Evolutionary conservation across 768 basidiomycete species (phyloP).

Genomic region (Crepidotus variabilis): DNA sequence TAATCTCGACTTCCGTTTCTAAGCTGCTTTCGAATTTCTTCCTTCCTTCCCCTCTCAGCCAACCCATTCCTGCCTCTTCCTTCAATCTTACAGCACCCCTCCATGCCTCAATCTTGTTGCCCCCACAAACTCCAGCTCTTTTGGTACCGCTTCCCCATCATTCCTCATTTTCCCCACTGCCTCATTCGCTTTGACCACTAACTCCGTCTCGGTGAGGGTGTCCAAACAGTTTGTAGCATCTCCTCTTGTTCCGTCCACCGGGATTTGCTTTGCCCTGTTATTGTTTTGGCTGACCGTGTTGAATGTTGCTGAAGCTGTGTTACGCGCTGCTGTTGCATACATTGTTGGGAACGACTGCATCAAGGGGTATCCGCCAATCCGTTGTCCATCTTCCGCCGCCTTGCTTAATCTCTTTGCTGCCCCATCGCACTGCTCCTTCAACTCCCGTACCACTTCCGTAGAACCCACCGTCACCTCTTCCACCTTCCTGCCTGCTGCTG

Average conservation of each 20-base stretch:
- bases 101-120: background rate
- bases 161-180: background rate
- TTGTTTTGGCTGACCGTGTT: too few species aligned
- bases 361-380: too few species aligned
- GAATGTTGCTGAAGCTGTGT: too few species aligned
- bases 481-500: too few species aligned
- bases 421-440: too few species aligned
- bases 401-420: too few species aligned
- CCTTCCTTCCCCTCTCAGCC: background rate
- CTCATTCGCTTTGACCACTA: background rate
- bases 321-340: too few species aligned
- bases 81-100: background rate
- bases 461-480: too few species aligned
- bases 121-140: background rate
- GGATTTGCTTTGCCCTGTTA: background rate
- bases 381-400: too few species aligned
- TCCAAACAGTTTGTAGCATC: background rate
- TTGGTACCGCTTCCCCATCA: background rate
- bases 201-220: background rate
- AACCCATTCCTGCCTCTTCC: background rate
- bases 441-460: too few species aligned
- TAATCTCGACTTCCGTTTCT: background rate
- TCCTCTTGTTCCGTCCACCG: background rate
- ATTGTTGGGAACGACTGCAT: too few species aligned
- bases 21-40: background rate